Conservation (phyloP, 257 asterid genomes). For the Ilex asprella region DNA sequence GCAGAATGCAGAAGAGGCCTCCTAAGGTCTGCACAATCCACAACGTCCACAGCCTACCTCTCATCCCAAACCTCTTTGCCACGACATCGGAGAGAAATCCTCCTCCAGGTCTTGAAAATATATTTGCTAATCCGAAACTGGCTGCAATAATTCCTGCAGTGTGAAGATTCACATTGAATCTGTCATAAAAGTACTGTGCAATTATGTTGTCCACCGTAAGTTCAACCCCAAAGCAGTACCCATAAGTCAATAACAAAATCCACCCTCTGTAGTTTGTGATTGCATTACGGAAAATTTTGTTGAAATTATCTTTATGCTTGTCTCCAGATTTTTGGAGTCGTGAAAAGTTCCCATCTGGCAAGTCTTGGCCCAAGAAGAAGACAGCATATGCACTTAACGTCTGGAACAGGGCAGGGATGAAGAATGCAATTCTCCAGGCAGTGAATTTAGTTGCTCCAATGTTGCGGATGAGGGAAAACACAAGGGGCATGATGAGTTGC, state of each 20-base stretch:
- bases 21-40: slow-evolving; percentile 69
- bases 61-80: slow-evolving; percentile 64
- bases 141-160: slow-evolving; percentile 79
- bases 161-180: slow-evolving; percentile 66
- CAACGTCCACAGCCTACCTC: slow-evolving; percentile 74
- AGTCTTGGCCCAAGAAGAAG: slow-evolving; percentile 72
- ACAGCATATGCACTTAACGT: slow-evolving; percentile 52
- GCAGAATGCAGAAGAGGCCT: slow-evolving; percentile 57
- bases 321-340: slow-evolving; percentile 62
- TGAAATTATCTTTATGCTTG: slow-evolving; percentile 49
- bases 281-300: slow-evolving; percentile 32
- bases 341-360: slow-evolving; percentile 72
- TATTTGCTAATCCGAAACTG: slow-evolving; percentile 70
- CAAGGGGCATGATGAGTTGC: slow-evolving; percentile 80
- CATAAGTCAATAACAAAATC: slow-evolving; percentile 73
- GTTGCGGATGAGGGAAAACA: slow-evolving; percentile 33
- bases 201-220: slow-evolving; percentile 70
- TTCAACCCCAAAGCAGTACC: slow-evolving; percentile 85
- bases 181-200: slow-evolving; percentile 77
- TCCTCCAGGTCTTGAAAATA: slow-evolving; percentile 78
- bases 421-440: slow-evolving; percentile 79
- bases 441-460: slow-evolving; percentile 51
- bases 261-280: slow-evolving; percentile 66
- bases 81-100: slow-evolving; percentile 61
- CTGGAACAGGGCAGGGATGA: slow-evolving; percentile 72